Conservation (phyloP, 345 rosid genomes). For the Combretum micranthum region DNA sequence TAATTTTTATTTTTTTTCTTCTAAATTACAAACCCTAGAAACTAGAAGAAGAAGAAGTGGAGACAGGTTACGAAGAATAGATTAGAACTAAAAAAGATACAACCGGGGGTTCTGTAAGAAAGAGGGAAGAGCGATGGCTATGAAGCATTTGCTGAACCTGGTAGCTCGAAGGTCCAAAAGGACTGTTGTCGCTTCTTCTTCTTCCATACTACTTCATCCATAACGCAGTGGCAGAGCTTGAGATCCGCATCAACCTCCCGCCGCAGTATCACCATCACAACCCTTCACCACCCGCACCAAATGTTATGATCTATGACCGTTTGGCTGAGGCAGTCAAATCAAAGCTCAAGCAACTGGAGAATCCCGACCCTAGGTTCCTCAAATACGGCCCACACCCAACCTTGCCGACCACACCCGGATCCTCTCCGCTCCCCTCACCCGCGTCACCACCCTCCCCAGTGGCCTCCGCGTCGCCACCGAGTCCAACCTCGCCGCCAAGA, state of each 20-base stretch:
- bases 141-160: no score
- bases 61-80: no score
- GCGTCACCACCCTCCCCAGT: constrained; percentile 76
- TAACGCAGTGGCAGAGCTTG: constrained; percentile 12
- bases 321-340: constrained; percentile 53
- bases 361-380: constrained; percentile 84
- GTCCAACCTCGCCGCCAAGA: constrained; percentile 60
- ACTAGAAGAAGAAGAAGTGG: no score
- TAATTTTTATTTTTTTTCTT: no score
- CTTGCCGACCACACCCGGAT: constrained; percentile 62
- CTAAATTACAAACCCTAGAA: no score
- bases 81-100: no score
- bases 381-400: constrained; percentile 80
- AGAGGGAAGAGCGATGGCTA: no score
- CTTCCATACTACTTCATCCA: no score
- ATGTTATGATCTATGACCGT: constrained; percentile 74
- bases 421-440: constrained; percentile 83
- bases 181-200: no score
- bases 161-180: no score
- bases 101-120: no score
- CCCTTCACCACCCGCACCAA: constrained; percentile 50
- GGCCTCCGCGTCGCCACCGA: constrained; percentile 94
- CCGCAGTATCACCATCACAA: constrained; percentile 14
- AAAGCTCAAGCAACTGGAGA: constrained; percentile 61
- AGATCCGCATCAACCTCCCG: constrained; percentile 39